A percentile compares a stretch with the other conserved stretches of the same genome.
Evolutionary conservation across 108 stramenopile species (phyloP).

Genomic region (Skeletonema grethae): DNA sequence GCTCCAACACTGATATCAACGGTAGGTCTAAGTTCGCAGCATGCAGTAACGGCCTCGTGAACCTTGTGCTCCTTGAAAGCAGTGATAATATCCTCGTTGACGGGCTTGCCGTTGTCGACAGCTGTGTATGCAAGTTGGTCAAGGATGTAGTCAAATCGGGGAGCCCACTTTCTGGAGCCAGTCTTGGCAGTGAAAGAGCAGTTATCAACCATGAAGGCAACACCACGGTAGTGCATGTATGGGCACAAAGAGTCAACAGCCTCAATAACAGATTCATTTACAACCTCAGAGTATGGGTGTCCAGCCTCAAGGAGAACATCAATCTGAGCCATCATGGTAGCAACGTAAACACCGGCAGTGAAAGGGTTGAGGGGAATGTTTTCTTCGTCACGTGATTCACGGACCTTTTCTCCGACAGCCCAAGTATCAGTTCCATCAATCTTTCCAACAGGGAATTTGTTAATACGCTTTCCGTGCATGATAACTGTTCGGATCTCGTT

Average conservation of each 20-base stretch:
- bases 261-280: slow-evolving; percentile 99
- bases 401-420: slow-evolving; percentile 95
- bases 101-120: slow-evolving; percentile 91
- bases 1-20: slow-evolving; percentile 95
- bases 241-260: slow-evolving; percentile 98
- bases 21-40: slow-evolving; percentile 94
- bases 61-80: slow-evolving; percentile 93
- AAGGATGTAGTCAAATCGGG: slow-evolving; percentile 98
- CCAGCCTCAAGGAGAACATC: slow-evolving; percentile 96
- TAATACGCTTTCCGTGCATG: slow-evolving; percentile 93
- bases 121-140: slow-evolving; percentile 98
- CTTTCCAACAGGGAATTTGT: slow-evolving; percentile 96
- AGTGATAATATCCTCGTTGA: slow-evolving; percentile 82
- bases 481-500: slow-evolving; percentile 98
- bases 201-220: slow-evolving; percentile 99
- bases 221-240: slow-evolving; percentile 99
- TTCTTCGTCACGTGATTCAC: slow-evolving; percentile 92
- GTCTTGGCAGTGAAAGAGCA: slow-evolving; percentile 99
- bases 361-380: slow-evolving; percentile 98
- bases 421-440: slow-evolving; percentile 98
- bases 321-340: slow-evolving; percentile 99
- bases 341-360: slow-evolving; percentile 98
- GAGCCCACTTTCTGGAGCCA: slow-evolving; percentile 98
- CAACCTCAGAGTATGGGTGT: slow-evolving; percentile 98
- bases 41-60: slow-evolving; percentile 93